These are phyloP conservation scores for Heimioporus sp. DNA, from an alignment of 768 basidiomycete species.

Conservation along the genomic window DNA sequence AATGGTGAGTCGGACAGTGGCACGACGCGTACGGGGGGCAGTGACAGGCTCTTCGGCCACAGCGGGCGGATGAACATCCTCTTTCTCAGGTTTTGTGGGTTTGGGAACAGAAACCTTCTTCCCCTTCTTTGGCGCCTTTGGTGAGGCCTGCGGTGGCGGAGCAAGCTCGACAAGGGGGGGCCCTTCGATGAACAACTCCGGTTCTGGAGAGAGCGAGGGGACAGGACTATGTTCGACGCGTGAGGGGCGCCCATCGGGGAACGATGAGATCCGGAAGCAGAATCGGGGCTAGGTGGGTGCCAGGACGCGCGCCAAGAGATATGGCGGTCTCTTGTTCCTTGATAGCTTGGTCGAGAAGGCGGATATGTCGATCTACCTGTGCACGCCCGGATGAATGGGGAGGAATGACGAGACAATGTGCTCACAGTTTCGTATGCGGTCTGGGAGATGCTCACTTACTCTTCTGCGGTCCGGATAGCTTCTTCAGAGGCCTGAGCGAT, in stretches of 20 bases:
- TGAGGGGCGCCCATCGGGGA: constrained; percentile 49
- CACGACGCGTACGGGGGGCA: constrained; percentile 20
- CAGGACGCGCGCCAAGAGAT: constrained; percentile 49
- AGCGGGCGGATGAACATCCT: constrained; percentile 8
- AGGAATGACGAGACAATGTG: background rate
- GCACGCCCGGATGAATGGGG: background rate
- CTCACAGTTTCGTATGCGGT: constrained; percentile 69
- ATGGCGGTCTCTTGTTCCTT: constrained; percentile 58
- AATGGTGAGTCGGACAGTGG: constrained; percentile 35
- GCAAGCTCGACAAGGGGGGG: constrained; percentile 6
- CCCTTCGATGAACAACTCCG: constrained; percentile 17
- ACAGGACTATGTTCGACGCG: constrained; percentile 45
- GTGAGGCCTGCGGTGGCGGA: constrained; percentile 9
- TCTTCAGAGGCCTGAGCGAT: constrained; percentile 63
- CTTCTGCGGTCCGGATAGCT: constrained; percentile 61
- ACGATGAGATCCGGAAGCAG: constrained; percentile 62
- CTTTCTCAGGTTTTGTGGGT: constrained; percentile 16
- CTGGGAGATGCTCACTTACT: constrained; percentile 75
- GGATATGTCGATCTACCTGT: constrained; percentile 79
- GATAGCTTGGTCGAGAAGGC: constrained; percentile 74
- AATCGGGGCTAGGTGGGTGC: constrained; percentile 51
- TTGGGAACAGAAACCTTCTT: constrained; percentile 18
- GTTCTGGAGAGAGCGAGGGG: constrained; percentile 33
- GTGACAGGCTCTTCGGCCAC: constrained; percentile 8
- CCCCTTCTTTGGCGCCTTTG: constrained; percentile 21